Evolutionary conservation across 2,329 filamentous ascomycete species (phyloP).

Genomic region (Cercospora zeae-maydis): DNA sequence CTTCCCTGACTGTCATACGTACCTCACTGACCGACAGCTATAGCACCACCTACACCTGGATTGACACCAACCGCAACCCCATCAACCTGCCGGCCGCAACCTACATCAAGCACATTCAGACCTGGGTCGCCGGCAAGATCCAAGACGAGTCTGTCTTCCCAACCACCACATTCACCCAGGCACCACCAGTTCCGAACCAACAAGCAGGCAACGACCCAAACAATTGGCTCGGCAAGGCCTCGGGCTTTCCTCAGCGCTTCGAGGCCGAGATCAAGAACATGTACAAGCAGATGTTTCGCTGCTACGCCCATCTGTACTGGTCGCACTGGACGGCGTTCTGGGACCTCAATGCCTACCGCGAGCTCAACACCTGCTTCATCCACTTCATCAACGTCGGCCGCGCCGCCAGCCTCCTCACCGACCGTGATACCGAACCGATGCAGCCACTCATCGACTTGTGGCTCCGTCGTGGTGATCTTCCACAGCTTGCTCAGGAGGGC

Average conservation of each 20-base stretch:
- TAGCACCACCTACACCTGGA: conserved; percentile 96
- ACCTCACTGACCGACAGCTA: neutral
- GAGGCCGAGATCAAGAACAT: conserved; percentile 73
- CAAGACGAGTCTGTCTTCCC: conserved; percentile 88
- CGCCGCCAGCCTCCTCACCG: conserved; percentile 72
- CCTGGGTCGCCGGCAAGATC: conserved; percentile 95
- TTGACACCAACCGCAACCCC: conserved; percentile 80
- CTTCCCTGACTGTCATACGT: neutral
- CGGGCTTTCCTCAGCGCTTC: conserved; percentile 58
- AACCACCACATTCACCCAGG: conserved; percentile 70
- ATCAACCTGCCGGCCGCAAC: conserved; percentile 89
- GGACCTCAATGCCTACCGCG: conserved; percentile 47
- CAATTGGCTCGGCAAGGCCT: conserved; percentile 84
- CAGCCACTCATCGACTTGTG: conserved; percentile 89
- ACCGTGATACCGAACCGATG: conserved; percentile 92
- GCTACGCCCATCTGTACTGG: conserved; percentile 53
- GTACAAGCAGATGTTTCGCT: conserved; percentile 55
- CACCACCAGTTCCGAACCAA: conserved; percentile 51
- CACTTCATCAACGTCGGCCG: conserved; percentile 64
- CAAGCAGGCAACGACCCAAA: conserved; percentile 51
- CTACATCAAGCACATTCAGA: conserved; percentile 93
- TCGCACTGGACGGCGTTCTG: conserved; percentile 53
- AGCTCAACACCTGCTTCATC: conserved; percentile 54
- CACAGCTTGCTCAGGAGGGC: conserved; percentile 36
- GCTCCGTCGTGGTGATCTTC: conserved; percentile 83